These are phyloP conservation scores for Ganoderma meredithae DNA, from an alignment of 1,284 basidiomycete genomes.

Conservation along the genomic window DNA sequence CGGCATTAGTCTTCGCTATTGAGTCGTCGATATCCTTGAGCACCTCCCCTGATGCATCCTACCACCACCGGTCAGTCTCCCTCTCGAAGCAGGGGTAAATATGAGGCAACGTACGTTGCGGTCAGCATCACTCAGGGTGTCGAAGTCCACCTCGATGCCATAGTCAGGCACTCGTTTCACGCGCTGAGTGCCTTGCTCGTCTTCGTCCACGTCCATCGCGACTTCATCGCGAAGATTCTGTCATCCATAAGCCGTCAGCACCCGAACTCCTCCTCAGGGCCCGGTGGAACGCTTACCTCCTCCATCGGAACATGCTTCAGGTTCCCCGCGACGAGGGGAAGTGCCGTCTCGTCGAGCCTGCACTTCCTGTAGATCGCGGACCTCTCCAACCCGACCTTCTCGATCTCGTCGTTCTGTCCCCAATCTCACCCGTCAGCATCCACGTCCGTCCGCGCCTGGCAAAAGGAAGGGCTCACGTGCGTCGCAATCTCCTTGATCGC, in stretches of 20 bases:
- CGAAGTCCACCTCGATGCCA: slow-evolving; percentile 92
- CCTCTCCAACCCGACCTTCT: slow-evolving; percentile 87
- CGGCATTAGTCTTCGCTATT: slow-evolving; percentile 75
- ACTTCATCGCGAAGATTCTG: slow-evolving; percentile 84
- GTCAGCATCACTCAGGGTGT: slow-evolving; percentile 83
- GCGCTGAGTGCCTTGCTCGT: slow-evolving; percentile 79
- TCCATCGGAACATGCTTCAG: slow-evolving; percentile 93
- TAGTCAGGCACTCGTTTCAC: slow-evolving; percentile 82
- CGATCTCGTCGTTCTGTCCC: slow-evolving; percentile 91
- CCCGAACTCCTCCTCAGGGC: not conserved
- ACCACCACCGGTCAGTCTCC: slow-evolving; percentile 3
- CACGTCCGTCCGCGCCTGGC: not conserved
- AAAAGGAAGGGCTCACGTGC: slow-evolving; percentile 56
- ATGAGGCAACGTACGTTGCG: slow-evolving; percentile 60
- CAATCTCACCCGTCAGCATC: not conserved
- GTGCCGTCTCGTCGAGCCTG: slow-evolving; percentile 89
- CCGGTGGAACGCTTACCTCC: slow-evolving; percentile 66
- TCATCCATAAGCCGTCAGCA: not conserved
- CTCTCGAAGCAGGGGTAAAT: not conserved
- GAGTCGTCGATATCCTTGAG: slow-evolving; percentile 82
- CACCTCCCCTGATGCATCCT: slow-evolving; percentile 75
- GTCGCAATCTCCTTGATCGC: slow-evolving; percentile 89
- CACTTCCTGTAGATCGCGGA: slow-evolving; percentile 91
- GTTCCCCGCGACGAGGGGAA: slow-evolving; percentile 82
- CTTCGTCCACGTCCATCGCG: slow-evolving; percentile 91